Conservation (phyloP, 148 eudicot species). For the Rhododendron ferrugineum region DNA sequence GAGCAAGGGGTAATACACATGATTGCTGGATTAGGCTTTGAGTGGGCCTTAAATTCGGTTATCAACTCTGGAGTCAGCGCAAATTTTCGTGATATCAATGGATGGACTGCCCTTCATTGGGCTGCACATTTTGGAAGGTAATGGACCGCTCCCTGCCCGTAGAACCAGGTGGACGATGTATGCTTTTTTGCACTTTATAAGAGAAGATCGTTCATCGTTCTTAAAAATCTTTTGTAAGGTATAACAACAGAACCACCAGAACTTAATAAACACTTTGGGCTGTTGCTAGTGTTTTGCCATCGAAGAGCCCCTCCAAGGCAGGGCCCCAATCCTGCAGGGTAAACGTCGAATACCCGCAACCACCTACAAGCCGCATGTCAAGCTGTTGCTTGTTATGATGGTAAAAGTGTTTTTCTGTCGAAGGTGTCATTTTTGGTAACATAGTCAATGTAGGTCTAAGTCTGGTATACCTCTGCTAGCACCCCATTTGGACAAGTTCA, state of each 20-base stretch:
- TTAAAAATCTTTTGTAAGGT: not conserved
- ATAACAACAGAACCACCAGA: not conserved
- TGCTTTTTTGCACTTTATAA: not conserved
- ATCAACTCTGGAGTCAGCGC: conserved; percentile 68
- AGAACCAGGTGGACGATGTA: not conserved
- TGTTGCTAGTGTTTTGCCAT: not conserved
- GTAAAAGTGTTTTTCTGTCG: not conserved
- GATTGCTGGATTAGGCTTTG: conserved; percentile 85
- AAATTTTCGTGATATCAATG: conserved; percentile 86
- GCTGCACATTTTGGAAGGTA: conserved; percentile 97
- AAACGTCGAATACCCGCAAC: not conserved
- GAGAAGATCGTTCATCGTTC: not conserved
- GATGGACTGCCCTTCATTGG: conserved; percentile 99
- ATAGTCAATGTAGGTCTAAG: not conserved
- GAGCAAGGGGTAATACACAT: conserved; percentile 94
- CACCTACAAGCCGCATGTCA: not conserved
- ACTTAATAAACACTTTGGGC: not conserved
- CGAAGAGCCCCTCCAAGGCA: not conserved
- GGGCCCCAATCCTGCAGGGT: not conserved
- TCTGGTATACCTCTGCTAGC: not conserved
- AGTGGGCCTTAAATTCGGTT: conserved; percentile 82
- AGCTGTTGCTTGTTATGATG: not conserved
- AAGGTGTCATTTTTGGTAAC: not conserved
- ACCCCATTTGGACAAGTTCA: not conserved
- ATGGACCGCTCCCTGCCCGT: not conserved